Evolutionary conservation across 2,329 filamentous ascomycete genomes (phyloP), one percentile per base, ranked within the genome.

Genomic region (Aspergillus melleus): DNA sequence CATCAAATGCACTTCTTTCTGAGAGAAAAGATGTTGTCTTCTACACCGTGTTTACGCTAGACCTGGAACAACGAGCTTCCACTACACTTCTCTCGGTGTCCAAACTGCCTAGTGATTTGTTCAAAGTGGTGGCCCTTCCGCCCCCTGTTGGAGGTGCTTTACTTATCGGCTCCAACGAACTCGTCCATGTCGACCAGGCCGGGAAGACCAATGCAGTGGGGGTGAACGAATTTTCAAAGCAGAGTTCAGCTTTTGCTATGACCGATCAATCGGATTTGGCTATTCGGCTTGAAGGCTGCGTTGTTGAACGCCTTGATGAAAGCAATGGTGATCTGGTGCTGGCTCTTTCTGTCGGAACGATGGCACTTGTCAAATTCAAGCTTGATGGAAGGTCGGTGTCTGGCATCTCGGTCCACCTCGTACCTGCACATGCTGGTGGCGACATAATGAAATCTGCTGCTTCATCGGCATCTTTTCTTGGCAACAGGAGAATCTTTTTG

Each of bases 111-210:
- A 92, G 92, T 71, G 94, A 98, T 74, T 82, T 98, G 10, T 91
- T 89, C 73, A 86, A 87, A 66, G 88, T 98, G 49, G 81, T 97
- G 50, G 88, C 95, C 8, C 79, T 99, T 3, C 91, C 93, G 4
- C 83, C 90, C 6, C 94, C 94, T 1, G 88, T 98, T 46, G 95
- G 95, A 24, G 95, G 95, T 49, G 91, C 92, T 42, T 80, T 99
- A 16, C 83, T 99, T 16, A 80, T 98, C 20, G 96, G 95, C 29
- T 84, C 85, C 52, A 98, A 99, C 72, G 92, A 97, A 72, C 77
- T 99, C 62, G 90, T 99, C 61, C 95, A 99, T 74, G 88, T 99
- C 65, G 94, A 98, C 71, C 95, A 99, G 80, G 92, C 92, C 11
- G 95, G 95, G 30, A 97, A 96, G 75, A 86, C 92, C 12, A 96